Evolutionary conservation across 257 asterid species (phyloP).

Genomic region (Solanum neorickii): DNA sequence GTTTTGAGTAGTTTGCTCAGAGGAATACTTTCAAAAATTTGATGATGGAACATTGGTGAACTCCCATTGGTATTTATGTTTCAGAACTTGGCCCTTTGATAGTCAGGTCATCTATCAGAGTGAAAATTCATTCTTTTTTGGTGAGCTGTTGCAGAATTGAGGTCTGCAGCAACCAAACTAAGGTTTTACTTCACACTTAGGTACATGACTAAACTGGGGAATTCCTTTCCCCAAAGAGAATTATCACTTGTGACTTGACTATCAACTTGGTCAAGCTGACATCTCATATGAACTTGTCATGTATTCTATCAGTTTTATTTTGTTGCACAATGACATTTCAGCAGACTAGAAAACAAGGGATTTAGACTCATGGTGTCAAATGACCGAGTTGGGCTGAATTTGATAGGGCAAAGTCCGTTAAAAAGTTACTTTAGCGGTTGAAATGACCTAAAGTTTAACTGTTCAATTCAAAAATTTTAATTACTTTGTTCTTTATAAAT

Average conservation of each 20-base stretch:
- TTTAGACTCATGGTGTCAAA: too few relatives aligned
- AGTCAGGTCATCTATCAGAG: background rate
- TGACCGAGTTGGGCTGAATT: too few relatives aligned
- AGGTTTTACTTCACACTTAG: background rate
- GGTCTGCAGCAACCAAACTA: background rate
- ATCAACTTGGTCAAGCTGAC: background rate
- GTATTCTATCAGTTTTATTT: background rate
- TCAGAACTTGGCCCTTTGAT: background rate
- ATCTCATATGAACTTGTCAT: background rate
- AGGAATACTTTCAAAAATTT: background rate
- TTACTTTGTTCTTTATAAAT: too few relatives aligned
- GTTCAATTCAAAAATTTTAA: too few relatives aligned
- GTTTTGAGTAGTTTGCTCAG: background rate
- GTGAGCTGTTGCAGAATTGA: background rate
- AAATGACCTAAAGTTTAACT: too few relatives aligned
- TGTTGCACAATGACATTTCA: background rate
- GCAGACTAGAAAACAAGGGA: too few relatives aligned
- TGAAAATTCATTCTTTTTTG: background rate
- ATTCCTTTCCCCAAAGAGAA: background rate
- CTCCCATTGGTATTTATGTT: background rate
- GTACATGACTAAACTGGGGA: too few relatives aligned
- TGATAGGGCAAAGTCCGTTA: too few relatives aligned
- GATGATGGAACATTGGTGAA: background rate
- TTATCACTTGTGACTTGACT: background rate
- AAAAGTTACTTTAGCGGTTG: too few relatives aligned